Conservation (phyloP, 306 rosid genomes). For the Vigna reflexopilosa region DNA sequence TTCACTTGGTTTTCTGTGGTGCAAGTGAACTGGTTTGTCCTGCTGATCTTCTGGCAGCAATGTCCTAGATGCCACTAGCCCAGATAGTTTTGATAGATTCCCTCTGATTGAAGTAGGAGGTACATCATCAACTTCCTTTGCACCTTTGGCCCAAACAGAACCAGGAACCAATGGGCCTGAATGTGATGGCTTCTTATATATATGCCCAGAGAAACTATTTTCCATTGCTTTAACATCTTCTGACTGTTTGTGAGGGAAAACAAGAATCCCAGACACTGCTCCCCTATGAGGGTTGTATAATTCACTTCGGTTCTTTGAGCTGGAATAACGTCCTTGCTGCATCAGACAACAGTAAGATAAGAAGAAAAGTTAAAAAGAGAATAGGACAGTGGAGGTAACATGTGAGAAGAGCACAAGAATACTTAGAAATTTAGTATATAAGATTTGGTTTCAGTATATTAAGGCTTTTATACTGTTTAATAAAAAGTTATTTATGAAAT, state of each 20-base stretch:
- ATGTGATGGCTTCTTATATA: conserved; percentile 61
- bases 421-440: not conserved
- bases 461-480: too few species aligned
- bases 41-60: conserved; percentile 55
- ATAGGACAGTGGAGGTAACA: not conserved
- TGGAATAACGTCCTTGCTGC: conserved; percentile 68
- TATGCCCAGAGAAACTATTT: conserved; percentile 46
- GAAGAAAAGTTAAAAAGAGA: not conserved
- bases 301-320: conserved; percentile 59
- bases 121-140: conserved; percentile 58
- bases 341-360: conserved; percentile 32
- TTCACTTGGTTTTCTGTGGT: conserved; percentile 48
- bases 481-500: not conserved
- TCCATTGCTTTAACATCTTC: conserved; percentile 55
- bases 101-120: conserved; percentile 48
- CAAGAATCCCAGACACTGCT: conserved; percentile 67
- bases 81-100: conserved; percentile 66
- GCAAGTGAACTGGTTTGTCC: conserved; percentile 55
- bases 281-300: conserved; percentile 53
- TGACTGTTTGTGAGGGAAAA: conserved; percentile 60
- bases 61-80: conserved; percentile 74
- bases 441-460: not conserved
- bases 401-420: conserved; percentile 19
- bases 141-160: conserved; percentile 58
- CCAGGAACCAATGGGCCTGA: conserved; percentile 80